Conservation (phyloP, 1,284 basidiomycete species). For the Cryptococcus sp. region DNA sequence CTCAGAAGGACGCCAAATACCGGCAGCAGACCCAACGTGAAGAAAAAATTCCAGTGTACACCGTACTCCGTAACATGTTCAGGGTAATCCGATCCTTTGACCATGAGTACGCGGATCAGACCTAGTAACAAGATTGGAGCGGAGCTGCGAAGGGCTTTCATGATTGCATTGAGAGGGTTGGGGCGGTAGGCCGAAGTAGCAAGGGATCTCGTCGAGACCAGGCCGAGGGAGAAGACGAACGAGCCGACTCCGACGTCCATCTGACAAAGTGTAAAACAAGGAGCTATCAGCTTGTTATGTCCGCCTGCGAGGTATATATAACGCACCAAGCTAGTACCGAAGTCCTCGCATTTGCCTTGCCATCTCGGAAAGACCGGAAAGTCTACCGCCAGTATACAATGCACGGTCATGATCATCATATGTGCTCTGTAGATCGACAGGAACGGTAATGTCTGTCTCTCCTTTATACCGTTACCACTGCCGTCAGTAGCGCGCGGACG, state of each 20-base stretch:
- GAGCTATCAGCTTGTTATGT: slow-evolving; percentile 2
- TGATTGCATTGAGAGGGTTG: slow-evolving; percentile 16
- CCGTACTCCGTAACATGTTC: slow-evolving; percentile 97
- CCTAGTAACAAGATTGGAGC: slow-evolving; percentile 75
- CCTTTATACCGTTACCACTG: slow-evolving; percentile 1
- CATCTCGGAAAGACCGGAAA: slow-evolving; percentile 86
- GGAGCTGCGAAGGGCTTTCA: slow-evolving; percentile 59
- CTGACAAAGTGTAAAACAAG: slow-evolving; percentile 53
- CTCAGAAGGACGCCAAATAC: slow-evolving; percentile 70
- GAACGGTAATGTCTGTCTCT: slow-evolving; percentile 55
- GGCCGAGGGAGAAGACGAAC: slow-evolving; percentile 76
- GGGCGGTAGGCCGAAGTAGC: slow-evolving; percentile 2
- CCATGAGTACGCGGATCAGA: slow-evolving; percentile 73
- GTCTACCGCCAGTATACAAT: slow-evolving; percentile 94
- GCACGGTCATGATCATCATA: slow-evolving; percentile 90
- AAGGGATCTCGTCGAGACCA: slow-evolving; percentile 68
- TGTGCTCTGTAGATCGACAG: slow-evolving; percentile 88
- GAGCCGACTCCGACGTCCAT: slow-evolving; percentile 98
- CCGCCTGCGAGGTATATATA: neutral
- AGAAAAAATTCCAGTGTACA: slow-evolving; percentile 98
- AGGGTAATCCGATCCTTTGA: slow-evolving; percentile 93
- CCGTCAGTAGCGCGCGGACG: neutral
- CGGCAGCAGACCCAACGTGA: slow-evolving; percentile 83
- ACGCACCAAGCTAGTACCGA: slow-evolving; percentile 84
- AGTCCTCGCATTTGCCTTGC: slow-evolving; percentile 91